Base-by-base conservation (phyloP, 208 protist genomes). In the Leishmania martiniquensis region DNA sequence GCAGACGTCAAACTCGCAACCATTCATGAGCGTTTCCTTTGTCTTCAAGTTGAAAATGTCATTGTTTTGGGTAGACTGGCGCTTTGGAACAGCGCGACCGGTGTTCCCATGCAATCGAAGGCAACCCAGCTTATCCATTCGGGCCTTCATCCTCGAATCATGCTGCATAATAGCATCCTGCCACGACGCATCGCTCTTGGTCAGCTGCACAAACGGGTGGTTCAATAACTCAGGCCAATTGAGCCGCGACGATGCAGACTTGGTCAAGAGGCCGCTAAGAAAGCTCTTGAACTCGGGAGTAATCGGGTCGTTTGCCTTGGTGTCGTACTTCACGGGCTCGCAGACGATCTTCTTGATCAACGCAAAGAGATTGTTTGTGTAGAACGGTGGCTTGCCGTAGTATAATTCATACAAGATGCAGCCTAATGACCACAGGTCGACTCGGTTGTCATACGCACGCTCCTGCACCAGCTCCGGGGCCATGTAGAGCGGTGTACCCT, bases 331-430 rank as follows among this genome's bases (percentile, higher is more conserved):
- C 25, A 98, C 91, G 20, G 96, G 91, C 68, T 98, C 91, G 29
- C 94, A 90, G 17, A 99, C 88, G 77, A 99, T 99, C 75, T 99
- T 89, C 59, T 98, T 95, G 75, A 99, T 98, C 17, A 99, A 84
- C 22, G 96, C 95, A 78, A 98, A 98, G 10, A 99, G 90, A 83
- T 98, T 99, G 70, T 98, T 98, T 25, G 98, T 99, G 80, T 97
- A 98, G 81, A 99, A 99, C 1, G 98, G 99, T 37, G 98, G 98
- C 72, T 94, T 89, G 20, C 99, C 99, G 47, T 96, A 96, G 77
- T 96, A 98, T 6, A 99, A 78, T 81, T 99, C 98, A 83, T 99
- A 99, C 62, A 99, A 80, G 77, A 99, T 99, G 45, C 99, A 96
- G 17, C 99, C 99, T 12, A 99, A 86, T 13, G 98, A 99, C 99